Base-by-base conservation (phyloP, 192 early-diverging fungal genomes). In the Allomyces javanicus region DNA sequence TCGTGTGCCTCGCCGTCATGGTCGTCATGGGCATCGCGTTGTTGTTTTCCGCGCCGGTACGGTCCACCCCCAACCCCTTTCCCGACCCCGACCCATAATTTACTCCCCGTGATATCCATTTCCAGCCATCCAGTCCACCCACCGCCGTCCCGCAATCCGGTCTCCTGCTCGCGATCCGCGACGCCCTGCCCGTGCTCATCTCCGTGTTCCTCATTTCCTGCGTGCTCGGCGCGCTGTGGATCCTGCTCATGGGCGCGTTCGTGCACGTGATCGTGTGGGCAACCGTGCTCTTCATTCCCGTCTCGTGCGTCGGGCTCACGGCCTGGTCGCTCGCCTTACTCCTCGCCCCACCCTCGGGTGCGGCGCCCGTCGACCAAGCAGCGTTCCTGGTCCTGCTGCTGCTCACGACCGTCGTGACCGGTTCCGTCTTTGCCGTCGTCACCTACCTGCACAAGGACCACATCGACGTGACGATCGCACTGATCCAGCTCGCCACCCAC, bases 121-220 rank as follows among this genome's bases (percentile, higher is more conserved):
- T 22, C 10, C 25, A 25, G 27, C 27, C 63, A 25, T 14, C 50
- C 0, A 58, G 50, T 58, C 63, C 63, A 19, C 12, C 23, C 25
- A 23, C 63, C 63, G 24, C 14, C 63, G 63, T 22, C 63, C 14
- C 22, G 4, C 12, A 63, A 22, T 33, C 63, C 21, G 63, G 25
- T 0, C 12, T 63, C 0, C 63, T 27, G 11, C 24, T 33, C 14
- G 27, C 24, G 1, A 33, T 27, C 63, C 63, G 63, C 63, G 63
- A 63, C 63, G 63, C 24, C 14, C 14, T 63, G 1, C 63, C 25
- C 63, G 63, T 63, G 2, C 63, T 63, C 63, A 22, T 27, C 63
- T 22, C 63, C 63, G 27, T 33, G 4, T 25, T 27, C 63, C 17
- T 63, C 14, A 14, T 25, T 14, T 58, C 50, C 17, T 14, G 12